Evolutionary conservation across 139 green algal species (phyloP), one percentile per base, ranked within the genome.

Genomic region (Spirogloea muscicola): DNA sequence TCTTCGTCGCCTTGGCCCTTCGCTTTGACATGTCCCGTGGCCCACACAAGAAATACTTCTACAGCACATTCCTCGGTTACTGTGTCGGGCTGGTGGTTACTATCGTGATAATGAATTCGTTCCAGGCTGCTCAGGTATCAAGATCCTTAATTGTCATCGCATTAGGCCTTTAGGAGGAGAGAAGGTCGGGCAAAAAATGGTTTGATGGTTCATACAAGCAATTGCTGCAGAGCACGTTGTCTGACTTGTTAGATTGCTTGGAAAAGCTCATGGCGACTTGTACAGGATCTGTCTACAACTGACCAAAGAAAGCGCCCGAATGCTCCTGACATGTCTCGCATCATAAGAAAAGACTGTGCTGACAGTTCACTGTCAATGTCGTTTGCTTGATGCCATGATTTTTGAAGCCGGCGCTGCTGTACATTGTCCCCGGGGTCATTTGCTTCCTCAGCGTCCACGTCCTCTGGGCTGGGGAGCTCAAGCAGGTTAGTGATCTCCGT

Each of bases 51-150:
- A 40, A 39, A 5, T 88, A 86, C 78, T 88, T 88, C 49, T 55
- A 42, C n/a, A 52, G 44, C 16, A 86, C 88, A 1, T 94, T 97
- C 61, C 78, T 68, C 1, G 93, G 90, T 13, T 99, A 99, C 71
- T 77, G 87, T 0, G 62, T 71, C 3, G 94, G 94, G 0, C 76
- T 99, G 18, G 75, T 64, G 1, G 82, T 89, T 18, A 99, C 94
- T 0, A 95, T 98, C 43, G 76, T 92, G 0, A 88, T 99, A 6
- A 99, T 99, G 94, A 96, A 96, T 72, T 81, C 90, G 7, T 99
- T 99, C 85, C 85, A 97, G 65, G 86, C 92, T 16, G 94, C 94
- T 2, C 93, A 98, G 79, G 69, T 82, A 3, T 36, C 13, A 69
- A 69, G 5, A 31, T 52, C 16, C 13, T 25, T 52, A 52, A n/a